These are phyloP conservation scores for Ensete ventricosum DNA, from an alignment of 176 grass and related monocot species.

Conservation along the genomic window DNA sequence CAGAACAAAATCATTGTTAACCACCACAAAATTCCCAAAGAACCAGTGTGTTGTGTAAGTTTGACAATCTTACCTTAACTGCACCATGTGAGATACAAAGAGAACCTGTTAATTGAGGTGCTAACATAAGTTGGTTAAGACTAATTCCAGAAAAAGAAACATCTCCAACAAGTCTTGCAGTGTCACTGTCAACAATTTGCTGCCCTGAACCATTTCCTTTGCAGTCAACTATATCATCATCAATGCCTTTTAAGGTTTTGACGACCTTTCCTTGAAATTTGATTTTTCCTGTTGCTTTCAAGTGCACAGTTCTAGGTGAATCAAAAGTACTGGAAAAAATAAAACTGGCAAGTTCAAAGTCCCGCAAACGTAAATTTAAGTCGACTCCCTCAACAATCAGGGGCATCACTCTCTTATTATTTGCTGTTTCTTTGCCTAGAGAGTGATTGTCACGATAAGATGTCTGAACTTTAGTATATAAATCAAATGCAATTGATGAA, in stretches of 20 bases:
- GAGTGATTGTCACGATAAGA: constrained; percentile 70
- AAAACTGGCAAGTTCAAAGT: constrained; percentile 92
- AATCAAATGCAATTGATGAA: constrained; percentile 91
- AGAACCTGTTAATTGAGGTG: constrained; percentile 73
- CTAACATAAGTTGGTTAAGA: constrained; percentile 93
- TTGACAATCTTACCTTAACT: constrained; percentile 53
- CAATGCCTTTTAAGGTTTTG: constrained; percentile 41
- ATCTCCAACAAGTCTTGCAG: constrained; percentile 58
- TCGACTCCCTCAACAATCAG: constrained; percentile 75
- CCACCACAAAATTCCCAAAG: neutral
- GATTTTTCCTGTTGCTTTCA: constrained; percentile 90
- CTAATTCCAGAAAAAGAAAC: constrained; percentile 86
- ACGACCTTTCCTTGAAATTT: constrained; percentile 95
- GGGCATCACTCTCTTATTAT: constrained; percentile 53
- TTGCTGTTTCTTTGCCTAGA: constrained; percentile 35
- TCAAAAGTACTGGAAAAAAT: constrained; percentile 78
- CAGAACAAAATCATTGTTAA: no score
- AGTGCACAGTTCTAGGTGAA: constrained; percentile 72
- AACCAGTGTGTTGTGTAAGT: neutral
- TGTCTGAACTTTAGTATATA: constrained; percentile 75
- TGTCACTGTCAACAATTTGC: constrained; percentile 27
- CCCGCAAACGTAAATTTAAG: constrained; percentile 88
- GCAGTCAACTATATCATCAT: constrained; percentile 29
- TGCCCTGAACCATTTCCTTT: constrained; percentile 32
- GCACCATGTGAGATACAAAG: constrained; percentile 73